Conservation (phyloP, 139 green algal genomes). For the Micractinium sp. region DNA sequence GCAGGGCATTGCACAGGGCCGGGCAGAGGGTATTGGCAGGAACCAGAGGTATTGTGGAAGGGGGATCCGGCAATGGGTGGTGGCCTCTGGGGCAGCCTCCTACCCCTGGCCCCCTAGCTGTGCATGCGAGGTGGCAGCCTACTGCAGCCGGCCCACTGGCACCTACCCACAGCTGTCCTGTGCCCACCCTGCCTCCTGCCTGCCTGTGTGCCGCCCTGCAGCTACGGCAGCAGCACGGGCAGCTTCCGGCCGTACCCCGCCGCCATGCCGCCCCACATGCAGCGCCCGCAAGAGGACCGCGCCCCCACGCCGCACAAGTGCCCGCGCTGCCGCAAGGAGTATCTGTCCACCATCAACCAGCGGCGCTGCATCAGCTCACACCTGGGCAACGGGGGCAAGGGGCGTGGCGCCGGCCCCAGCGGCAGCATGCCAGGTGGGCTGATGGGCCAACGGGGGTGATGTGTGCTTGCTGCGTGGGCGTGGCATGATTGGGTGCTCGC, state of each 20-base stretch:
- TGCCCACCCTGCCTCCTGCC: not conserved
- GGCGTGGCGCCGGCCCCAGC: not conserved
- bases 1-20: not conserved
- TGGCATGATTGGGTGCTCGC: too few relatives aligned
- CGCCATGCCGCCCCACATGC: not conserved
- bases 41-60: not conserved
- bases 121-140: not conserved
- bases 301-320: slow-evolving; percentile 15
- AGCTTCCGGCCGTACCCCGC: not conserved
- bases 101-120: not conserved
- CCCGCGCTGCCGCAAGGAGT: slow-evolving; percentile 39
- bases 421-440: slow-evolving; percentile 18
- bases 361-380: slow-evolving; percentile 34
- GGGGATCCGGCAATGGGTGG: too few relatives aligned
- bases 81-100: too few relatives aligned
- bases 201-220: not conserved
- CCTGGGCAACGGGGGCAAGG: slow-evolving; percentile 8
- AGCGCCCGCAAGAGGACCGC: not conserved
- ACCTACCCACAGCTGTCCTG: not conserved
- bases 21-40: not conserved
- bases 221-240: slow-evolving; percentile 16
- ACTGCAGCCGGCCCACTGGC: too few relatives aligned
- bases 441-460: too few relatives aligned
- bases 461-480: too few relatives aligned
- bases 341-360: slow-evolving; percentile 40